Conservation (phyloP, 768 basidiomycete species). For the Auricularia sp. region DNA sequence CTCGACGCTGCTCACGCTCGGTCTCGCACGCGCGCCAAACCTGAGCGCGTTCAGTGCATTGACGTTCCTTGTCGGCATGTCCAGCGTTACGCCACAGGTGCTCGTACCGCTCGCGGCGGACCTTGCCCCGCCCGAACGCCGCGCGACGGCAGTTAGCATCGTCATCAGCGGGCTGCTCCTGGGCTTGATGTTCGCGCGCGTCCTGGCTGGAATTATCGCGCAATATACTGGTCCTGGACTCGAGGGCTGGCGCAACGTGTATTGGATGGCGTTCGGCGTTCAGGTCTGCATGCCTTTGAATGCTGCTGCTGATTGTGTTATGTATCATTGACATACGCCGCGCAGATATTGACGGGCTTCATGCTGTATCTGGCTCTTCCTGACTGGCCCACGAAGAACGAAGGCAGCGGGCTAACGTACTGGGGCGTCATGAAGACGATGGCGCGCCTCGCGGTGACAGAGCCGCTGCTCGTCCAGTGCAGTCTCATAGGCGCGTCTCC, state of each 20-base stretch:
- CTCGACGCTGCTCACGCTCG: conserved; percentile 55
- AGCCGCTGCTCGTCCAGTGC: too few relatives aligned
- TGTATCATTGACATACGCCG: too few relatives aligned
- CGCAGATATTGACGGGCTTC: too few relatives aligned
- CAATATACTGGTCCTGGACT: conserved; percentile 37
- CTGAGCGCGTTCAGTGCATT: conserved; percentile 54
- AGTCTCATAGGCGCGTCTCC: too few relatives aligned
- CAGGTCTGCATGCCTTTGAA: conserved; percentile 9
- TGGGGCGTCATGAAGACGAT: too few relatives aligned
- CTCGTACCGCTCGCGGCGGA: conserved; percentile 71
- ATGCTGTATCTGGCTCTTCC: too few relatives aligned
- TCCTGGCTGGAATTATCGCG: conserved; percentile 62
- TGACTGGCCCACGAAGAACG: too few relatives aligned
- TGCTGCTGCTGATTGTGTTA: too few relatives aligned
- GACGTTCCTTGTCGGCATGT: conserved; percentile 59
- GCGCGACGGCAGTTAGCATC: conserved; percentile 68
- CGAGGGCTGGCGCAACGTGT: conserved; percentile 36
- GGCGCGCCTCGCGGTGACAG: too few relatives aligned
- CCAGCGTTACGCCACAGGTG: conserved; percentile 46
- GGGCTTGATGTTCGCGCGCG: conserved; percentile 64
- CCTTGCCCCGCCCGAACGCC: conserved; percentile 61
- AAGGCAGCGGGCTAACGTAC: too few relatives aligned
- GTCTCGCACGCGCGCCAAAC: conserved; percentile 50
- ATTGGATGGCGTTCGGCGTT: conserved; percentile 31
- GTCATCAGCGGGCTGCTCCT: conserved; percentile 39